Evolutionary conservation across 306 rosid genomes (phyloP), one percentile per base, ranked within the genome.

Genomic region (Benincasa hispida): DNA sequence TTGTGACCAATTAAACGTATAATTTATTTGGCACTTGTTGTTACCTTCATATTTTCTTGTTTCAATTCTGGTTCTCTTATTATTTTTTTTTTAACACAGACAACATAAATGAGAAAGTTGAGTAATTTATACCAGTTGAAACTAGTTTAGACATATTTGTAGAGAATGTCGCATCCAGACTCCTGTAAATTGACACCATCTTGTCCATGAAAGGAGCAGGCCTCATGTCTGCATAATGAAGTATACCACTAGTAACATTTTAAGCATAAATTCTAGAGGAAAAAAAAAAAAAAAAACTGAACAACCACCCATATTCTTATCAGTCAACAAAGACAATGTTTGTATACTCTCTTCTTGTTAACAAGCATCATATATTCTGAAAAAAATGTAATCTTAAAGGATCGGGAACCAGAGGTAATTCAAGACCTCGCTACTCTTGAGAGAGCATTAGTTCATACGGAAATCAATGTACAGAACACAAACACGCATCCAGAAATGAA

Each of bases 161-260:
- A 75, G 80, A 81, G 83, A 79, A 87, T 11, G 93, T 81, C 11
- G 87, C 85, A 37, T 89, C 92, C 87, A 95, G 77, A 76, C 87
- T 82, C 81, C 74, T 92, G 74, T 89, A 95, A 51, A 90, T 89
- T 2, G 80, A 68, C 8, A 86, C 97, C 82, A 95, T 77, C 66
- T 86, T 95, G 66, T 89, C 99, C 84, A 94, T 76, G 73, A 90
- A 87, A 55, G 92, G 88, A 74, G 82, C 66, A 37, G 77, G 78
- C 84, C 97, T 82, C 78, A 82, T 17, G 81, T 90, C 98, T 95
- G 85, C 80, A 82, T 18, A 79, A 66, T 61, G 42, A 6, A 63
- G 53, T 54, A 74, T 19, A 34, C 57, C 9, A 5, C 28, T n/a
- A 13, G 10, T 10, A 19, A 12, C 13, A 25, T 5, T 25, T 25